phyloP scores from a whole-genome alignment of 371 early-diverging fungal genomes.

The Coemansia sp. region DNA sequence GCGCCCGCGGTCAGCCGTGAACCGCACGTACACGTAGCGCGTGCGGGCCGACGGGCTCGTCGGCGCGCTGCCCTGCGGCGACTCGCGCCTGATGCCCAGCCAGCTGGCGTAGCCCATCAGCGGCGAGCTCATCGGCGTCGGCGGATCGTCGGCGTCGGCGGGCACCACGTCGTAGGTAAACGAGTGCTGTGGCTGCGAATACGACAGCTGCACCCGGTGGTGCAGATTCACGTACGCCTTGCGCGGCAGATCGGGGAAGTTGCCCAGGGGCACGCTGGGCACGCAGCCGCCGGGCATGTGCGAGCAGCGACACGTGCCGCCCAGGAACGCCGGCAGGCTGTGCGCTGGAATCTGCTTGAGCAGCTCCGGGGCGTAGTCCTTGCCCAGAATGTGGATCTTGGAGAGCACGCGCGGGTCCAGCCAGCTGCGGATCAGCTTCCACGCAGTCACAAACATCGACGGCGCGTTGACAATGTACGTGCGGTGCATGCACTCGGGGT shows the following conservation, averaged over 20 bases:
- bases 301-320: constrained; percentile 75
- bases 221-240: constrained; percentile 28
- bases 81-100: constrained; percentile 45
- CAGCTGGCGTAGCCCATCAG: constrained; percentile 34
- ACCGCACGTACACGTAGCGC: constrained; percentile 32
- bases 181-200: constrained; percentile 36
- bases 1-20: constrained; percentile 46
- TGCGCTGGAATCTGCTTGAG: constrained; percentile 73
- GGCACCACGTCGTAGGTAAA: constrained; percentile 36
- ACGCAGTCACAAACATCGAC: constrained; percentile 74
- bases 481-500: constrained; percentile 79
- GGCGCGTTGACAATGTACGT: constrained; percentile 84
- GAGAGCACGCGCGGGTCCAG: constrained; percentile 79
- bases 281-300: constrained; percentile 76
- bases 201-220: constrained; percentile 48
- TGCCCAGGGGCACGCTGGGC: constrained; percentile 46
- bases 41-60: not conserved
- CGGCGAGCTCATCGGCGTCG: constrained; percentile 33
- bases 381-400: constrained; percentile 77
- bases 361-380: constrained; percentile 63
- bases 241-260: constrained; percentile 50
- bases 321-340: constrained; percentile 73
- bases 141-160: not conserved
- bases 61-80: not conserved
- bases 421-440: constrained; percentile 80